Evolutionary conservation across 768 basidiomycete genomes (phyloP), one percentile per base, ranked within the genome.

Genomic region (Agaricus subrufescens): DNA sequence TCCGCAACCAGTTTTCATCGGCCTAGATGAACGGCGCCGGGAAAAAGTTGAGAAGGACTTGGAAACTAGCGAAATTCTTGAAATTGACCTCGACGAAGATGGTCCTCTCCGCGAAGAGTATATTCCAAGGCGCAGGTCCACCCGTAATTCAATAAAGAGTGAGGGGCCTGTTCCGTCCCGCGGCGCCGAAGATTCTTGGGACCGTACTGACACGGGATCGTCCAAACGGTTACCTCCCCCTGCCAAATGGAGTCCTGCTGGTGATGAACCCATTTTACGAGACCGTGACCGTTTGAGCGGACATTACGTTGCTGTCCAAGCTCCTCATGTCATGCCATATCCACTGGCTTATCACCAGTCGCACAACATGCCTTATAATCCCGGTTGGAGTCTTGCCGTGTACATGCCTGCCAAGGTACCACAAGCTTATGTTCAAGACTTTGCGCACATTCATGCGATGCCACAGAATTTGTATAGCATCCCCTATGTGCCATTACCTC

Each of bases 31-130:
- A 53, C 78, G 85, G 52, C 78, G 77, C 58, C 74, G 71, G 58
- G 82, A 84, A 57, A 78, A 74, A 45, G 56, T 75, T 19, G 80
- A 81, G 52, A 73, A 74, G 59, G 72, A 80, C 54, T 65, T 71
- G 47, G 69, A 69, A 19, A 62, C 67, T 62, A 67, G 62, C 11
- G 84, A 86, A 57, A 74, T 78, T 3, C 67, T 83, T 40, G 89
- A 91, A 63, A 88, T 92, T 51, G 85, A 92, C 69, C 74, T 92
- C 43, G 90, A 92, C 61, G 86, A 89, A 66, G 89, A 91, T 64
- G 90, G 90, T 2, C 90, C 90, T 34, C 75, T 92, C 49, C 75
- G 89, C 49, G 87, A 90, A 64, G 89, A 92, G 63, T 91, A 92
- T 60, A 68, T 91, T 52, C 90, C 90, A 12, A 82, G 75, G 61